Evolutionary conservation across 306 rosid genomes (phyloP).

Genomic region (Psophocarpus tetragonolobus): DNA sequence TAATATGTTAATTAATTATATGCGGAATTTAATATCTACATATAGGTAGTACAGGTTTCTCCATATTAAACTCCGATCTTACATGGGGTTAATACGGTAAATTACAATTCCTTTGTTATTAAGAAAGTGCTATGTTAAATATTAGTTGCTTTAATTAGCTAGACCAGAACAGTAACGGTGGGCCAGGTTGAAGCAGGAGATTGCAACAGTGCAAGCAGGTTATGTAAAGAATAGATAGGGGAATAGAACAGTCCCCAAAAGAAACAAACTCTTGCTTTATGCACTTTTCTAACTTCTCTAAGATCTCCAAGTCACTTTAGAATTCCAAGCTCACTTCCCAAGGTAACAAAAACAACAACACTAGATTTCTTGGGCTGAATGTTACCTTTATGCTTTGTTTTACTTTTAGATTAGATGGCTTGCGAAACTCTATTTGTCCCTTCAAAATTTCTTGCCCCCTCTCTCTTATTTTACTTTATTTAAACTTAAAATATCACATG

Average conservation of each 20-base stretch:
- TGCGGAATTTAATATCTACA: neutral
- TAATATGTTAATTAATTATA: neutral
- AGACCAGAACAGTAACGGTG: conserved; percentile 37
- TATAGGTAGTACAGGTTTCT: neutral
- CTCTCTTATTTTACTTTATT: conserved; percentile 22
- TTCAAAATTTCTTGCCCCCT: conserved; percentile 3
- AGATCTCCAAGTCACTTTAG: conserved; percentile 74
- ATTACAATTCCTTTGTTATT: conserved; percentile 58
- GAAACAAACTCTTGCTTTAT: conserved; percentile 88
- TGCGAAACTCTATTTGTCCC: conserved; percentile 38
- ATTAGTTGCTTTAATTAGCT: conserved; percentile 39
- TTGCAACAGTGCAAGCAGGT: conserved; percentile 50
- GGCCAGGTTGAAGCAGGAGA: conserved; percentile 44
- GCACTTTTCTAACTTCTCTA: conserved; percentile 54
- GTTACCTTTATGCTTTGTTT: conserved; percentile 65
- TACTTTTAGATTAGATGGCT: conserved; percentile 33
- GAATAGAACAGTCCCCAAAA: conserved; percentile 67
- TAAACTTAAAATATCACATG: conserved; percentile 52
- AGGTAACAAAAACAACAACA: conserved; percentile 54
- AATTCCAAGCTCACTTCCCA: conserved; percentile 94
- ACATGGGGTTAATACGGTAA: conserved; percentile 44
- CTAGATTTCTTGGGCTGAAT: conserved; percentile 59
- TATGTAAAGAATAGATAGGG: conserved; percentile 58
- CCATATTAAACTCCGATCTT: neutral
- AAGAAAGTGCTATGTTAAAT: conserved; percentile 52